Conservation (phyloP, 1,139 yeast genomes). For the Sugiyamaella japonica region DNA sequence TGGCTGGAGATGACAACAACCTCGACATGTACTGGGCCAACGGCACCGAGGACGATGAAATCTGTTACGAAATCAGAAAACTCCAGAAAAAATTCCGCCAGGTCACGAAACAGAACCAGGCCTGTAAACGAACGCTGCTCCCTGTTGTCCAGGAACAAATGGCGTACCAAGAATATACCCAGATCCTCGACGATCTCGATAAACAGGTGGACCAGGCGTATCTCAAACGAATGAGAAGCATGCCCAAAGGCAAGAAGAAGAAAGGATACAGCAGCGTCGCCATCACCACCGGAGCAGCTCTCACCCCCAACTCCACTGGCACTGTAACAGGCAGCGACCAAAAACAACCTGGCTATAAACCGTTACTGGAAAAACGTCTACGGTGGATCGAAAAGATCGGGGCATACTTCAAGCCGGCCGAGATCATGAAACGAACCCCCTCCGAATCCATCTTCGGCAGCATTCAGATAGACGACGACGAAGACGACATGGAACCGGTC, state of each 20-base stretch:
- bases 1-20: slow-evolving; percentile 25
- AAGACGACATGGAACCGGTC: slow-evolving; percentile 52
- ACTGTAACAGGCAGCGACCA: no score
- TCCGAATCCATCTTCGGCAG: slow-evolving; percentile 54
- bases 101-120: slow-evolving; percentile 63
- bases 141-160: slow-evolving; percentile 86
- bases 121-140: slow-evolving; percentile 61
- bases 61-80: slow-evolving; percentile 76
- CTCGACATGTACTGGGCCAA: slow-evolving; percentile 72
- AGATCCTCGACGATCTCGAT: slow-evolving; percentile 88
- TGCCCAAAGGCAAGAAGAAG: slow-evolving; percentile 75
- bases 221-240: slow-evolving; percentile 77
- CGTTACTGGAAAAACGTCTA: slow-evolving; percentile 77
- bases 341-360: slow-evolving; percentile 42
- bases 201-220: slow-evolving; percentile 97
- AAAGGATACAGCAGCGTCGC: slow-evolving; percentile 22
- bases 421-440: slow-evolving; percentile 77
- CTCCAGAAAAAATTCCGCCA: slow-evolving; percentile 68
- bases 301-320: no score
- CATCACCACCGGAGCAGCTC: slow-evolving; percentile 46
- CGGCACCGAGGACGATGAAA: slow-evolving; percentile 90
- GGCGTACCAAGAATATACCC: slow-evolving; percentile 92
- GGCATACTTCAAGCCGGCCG: slow-evolving; percentile 64
- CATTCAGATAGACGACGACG: slow-evolving; percentile 49
- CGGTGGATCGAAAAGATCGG: slow-evolving; percentile 93